phyloP scores from a whole-genome alignment of 1,284 basidiomycete species.

The Malassezia psittaci region DNA sequence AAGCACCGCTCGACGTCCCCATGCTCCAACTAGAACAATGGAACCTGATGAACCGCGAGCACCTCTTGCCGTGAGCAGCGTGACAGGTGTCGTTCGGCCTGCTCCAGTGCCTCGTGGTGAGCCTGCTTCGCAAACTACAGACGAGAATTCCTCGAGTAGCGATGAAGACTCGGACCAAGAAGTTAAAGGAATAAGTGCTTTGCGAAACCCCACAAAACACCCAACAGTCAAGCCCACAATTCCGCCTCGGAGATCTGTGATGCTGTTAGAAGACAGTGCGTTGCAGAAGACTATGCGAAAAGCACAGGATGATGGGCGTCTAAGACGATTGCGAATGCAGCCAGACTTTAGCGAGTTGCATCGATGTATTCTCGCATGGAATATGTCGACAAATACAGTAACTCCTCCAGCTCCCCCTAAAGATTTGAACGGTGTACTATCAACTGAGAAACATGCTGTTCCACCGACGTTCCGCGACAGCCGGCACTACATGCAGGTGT shows the following conservation, averaged over 20 bases:
- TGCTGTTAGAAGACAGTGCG: constrained; percentile 56
- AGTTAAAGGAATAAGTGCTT: constrained; percentile 50
- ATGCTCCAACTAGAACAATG: constrained; percentile 20
- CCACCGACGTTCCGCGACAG: constrained; percentile 61
- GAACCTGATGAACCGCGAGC: constrained; percentile 27
- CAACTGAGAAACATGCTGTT: neutral
- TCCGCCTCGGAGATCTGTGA: constrained; percentile 57
- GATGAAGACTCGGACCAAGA: constrained; percentile 54
- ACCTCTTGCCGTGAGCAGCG: constrained; percentile 31
- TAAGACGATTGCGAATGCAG: constrained; percentile 61
- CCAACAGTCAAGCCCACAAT: constrained; percentile 51
- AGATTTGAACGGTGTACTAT: constrained; percentile 51
- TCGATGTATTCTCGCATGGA: constrained; percentile 72
- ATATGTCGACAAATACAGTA: constrained; percentile 60
- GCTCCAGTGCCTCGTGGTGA: constrained; percentile 12
- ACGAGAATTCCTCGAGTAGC: constrained; percentile 31
- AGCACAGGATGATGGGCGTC: constrained; percentile 28
- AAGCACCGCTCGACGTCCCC: constrained; percentile 21
- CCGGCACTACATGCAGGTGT: constrained; percentile 63
- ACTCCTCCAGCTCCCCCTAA: constrained; percentile 49
- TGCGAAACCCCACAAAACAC: constrained; percentile 41
- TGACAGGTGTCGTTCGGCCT: constrained; percentile 28
- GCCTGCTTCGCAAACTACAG: constrained; percentile 18
- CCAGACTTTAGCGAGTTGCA: constrained; percentile 75
- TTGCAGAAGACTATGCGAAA: constrained; percentile 23